phyloP scores from a whole-genome alignment of 768 basidiomycete genomes.

The Suillus americanus region DNA sequence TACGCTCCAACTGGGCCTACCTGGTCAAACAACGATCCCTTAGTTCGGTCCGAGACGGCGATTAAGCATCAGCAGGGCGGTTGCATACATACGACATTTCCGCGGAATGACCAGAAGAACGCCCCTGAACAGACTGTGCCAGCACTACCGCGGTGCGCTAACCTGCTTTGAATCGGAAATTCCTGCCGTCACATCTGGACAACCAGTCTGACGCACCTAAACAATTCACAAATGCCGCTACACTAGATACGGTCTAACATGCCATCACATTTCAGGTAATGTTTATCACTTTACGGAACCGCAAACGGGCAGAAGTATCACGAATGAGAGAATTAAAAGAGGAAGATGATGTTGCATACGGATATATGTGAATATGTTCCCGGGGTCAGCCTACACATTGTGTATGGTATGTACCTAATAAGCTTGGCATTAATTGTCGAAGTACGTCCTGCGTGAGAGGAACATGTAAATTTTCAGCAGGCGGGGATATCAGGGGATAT shows the following conservation, averaged over 20 bases:
- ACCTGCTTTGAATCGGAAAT: not conserved
- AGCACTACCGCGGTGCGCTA: not conserved
- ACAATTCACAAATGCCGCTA: not conserved
- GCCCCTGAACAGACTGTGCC: not conserved
- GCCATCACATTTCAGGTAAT: not conserved
- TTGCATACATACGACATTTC: not conserved
- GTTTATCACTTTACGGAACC: not conserved
- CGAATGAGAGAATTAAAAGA: not conserved
- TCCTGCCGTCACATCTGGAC: not conserved
- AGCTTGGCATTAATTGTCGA: not conserved
- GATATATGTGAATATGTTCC: not conserved
- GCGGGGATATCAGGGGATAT: not conserved
- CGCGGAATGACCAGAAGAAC: not conserved
- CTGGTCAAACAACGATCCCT: not conserved
- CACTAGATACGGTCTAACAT: not conserved
- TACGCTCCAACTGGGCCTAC: not conserved
- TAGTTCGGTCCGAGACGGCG: constrained; percentile 2
- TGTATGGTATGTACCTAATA: not conserved
- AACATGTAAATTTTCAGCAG: not conserved
- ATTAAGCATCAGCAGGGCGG: not conserved
- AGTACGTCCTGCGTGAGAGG: constrained; percentile 1
- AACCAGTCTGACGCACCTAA: not conserved
- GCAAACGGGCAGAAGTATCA: not conserved
- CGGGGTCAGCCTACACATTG: not conserved
- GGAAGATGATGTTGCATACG: not conserved